Base-by-base conservation (phyloP, 1,284 basidiomycete genomes). In the Sporisorium reilianum region DNA sequence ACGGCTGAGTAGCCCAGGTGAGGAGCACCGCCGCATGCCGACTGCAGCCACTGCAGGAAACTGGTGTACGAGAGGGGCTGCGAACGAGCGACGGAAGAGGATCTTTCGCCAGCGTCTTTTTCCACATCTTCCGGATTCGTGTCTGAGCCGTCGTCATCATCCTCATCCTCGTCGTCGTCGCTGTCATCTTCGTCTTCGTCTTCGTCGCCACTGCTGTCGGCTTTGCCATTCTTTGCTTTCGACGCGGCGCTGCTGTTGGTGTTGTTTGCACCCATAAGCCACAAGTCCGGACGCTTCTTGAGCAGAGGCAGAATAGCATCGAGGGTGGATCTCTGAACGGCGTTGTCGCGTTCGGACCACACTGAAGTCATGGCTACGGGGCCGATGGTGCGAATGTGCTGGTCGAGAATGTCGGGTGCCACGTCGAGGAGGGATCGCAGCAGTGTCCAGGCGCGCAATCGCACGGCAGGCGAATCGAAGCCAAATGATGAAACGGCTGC, bases 1-100 rank as follows among this genome's bases (percentile, higher is more conserved):
- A 95, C 87, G 0, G 90, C 88, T 0, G 92, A 92, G 80, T 94
- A 95, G 3, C 91, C 91, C 71, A 91, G 88, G 4, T 88, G 73
- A 0, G 93, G 90, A n/a, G 90, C 90, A 0, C 91, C 91, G 11
- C 89, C 88, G 82, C 93, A 95, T 9, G 90, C 92, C 1, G 89
- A 85, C 70, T 90, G 87, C 18, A 95, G 87, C 86, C 93, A 94
- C 28, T 87, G 87, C 26, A 92, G 84, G 83, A 95, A 93, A 38
- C 63, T 66, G 16, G 68, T 34, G 28, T 81, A 75, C 0, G 74
- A 64, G 2, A 57, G 73, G 0, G 77, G 66, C 25, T 54, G 60
- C 5, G 54, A 38, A 2, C 57, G 57, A 40, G 53, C 28, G 42
- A 25, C 50, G 8, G 50, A 16, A 0, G 41, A 12, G 22, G 42